A percentile compares a stretch with the other conserved stretches of the same genome.
phyloP scores from a whole-genome alignment of 106 monocot genomes.

The Agapanthus africanus region DNA sequence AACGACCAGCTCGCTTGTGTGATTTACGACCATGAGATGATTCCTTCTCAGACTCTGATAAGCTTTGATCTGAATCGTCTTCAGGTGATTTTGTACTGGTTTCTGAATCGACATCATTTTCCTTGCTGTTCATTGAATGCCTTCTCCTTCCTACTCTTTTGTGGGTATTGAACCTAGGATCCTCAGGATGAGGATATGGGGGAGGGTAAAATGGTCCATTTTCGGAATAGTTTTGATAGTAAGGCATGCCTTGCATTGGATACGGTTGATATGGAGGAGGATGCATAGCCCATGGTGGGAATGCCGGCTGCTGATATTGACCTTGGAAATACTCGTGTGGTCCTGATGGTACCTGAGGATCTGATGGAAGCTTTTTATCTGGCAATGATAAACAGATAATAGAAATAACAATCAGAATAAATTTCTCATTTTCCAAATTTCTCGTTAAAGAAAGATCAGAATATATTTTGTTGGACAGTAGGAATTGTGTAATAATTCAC shows the following conservation, averaged over 20 bases:
- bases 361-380: conserved; percentile 30
- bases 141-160: conserved; percentile 28
- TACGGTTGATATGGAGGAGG: conserved; percentile 60
- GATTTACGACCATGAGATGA: conserved; percentile 32
- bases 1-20: conserved; percentile 35
- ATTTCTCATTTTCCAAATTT: neutral
- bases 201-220: conserved; percentile 43
- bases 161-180: conserved; percentile 18
- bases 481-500: neutral
- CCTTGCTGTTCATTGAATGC: conserved; percentile 46
- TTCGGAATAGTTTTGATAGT: conserved; percentile 74
- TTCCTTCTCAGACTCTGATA: conserved; percentile 50
- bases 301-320: conserved; percentile 48
- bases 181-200: conserved; percentile 35
- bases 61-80: conserved; percentile 25
- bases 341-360: conserved; percentile 16
- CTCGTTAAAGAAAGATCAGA: neutral
- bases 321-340: conserved; percentile 24
- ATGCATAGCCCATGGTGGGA: conserved; percentile 76
- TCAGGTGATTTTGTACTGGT: conserved; percentile 4
- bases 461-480: neutral
- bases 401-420: neutral
- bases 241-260: conserved; percentile 71
- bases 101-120: conserved; percentile 28
- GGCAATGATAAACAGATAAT: conserved; percentile 3